phyloP scores from a whole-genome alignment of 352 stramenopile species.

The Phytophthora palmivora region DNA sequence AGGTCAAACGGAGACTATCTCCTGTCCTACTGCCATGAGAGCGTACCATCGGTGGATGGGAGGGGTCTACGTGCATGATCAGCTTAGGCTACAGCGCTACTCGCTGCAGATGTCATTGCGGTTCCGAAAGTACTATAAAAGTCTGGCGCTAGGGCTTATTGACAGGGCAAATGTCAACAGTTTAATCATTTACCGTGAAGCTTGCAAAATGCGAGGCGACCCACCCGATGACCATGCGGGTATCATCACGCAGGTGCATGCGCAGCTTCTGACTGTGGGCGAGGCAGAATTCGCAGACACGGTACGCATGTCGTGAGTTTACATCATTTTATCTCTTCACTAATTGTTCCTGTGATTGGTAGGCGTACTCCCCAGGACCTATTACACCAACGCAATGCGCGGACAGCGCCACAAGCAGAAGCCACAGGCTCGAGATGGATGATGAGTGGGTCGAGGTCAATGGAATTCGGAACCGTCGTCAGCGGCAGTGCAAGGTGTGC shows the following conservation, averaged over 20 bases:
- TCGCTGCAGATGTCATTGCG: no score
- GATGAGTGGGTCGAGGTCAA: conserved; percentile 14
- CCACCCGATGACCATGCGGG: background rate
- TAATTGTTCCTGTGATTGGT: background rate
- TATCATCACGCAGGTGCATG: background rate
- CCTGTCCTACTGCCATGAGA: no score
- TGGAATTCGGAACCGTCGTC: conserved; percentile 5
- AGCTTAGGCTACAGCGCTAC: no score
- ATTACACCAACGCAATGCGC: background rate
- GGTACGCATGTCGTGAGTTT: background rate
- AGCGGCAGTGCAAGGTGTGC: conserved; percentile 11
- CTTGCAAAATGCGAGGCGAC: background rate
- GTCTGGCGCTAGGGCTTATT: no score
- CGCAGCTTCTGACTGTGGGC: background rate
- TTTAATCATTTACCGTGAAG: no score
- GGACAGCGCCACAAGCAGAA: background rate
- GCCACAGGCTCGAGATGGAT: conserved; percentile 5
- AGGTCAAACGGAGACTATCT: no score
- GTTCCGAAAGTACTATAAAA: no score
- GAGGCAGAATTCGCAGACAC: background rate
- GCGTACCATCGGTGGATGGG: no score
- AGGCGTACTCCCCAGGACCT: background rate
- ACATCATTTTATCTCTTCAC: background rate
- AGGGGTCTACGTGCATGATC: no score
- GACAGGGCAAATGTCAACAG: no score